A percentile compares a stretch with the other conserved stretches of the same genome.
These are phyloP conservation scores for Immersiella caudata DNA, from an alignment of 495 filamentous ascomycete species.

Conservation along the genomic window DNA sequence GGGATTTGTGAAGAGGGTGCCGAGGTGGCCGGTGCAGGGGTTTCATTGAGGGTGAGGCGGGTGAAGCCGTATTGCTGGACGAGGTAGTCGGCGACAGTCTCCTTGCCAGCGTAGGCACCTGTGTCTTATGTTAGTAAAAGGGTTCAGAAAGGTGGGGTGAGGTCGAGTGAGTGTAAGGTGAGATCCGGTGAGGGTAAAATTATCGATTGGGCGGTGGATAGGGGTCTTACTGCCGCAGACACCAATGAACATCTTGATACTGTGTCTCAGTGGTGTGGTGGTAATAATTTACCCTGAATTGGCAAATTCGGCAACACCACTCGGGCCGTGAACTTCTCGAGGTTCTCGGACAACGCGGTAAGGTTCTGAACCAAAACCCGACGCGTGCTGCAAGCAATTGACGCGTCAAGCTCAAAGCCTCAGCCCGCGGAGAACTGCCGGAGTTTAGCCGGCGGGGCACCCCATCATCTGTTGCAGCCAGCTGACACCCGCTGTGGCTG, in stretches of 20 bases:
- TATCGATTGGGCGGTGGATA: constrained; percentile 5
- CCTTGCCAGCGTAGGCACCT: constrained; percentile 92
- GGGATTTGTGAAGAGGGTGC: constrained; percentile 17
- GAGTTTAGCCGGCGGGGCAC: constrained; percentile 30
- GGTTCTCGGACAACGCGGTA: neutral
- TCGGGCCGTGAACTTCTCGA: neutral
- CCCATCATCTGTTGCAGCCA: neutral
- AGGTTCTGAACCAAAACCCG: neutral
- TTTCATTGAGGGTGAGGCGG: constrained; percentile 40
- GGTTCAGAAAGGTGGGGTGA: constrained; percentile 8
- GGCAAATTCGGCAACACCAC: neutral
- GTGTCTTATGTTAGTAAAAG: constrained; percentile 27
- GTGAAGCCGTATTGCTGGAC: constrained; percentile 75
- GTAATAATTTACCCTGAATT: too few relatives aligned
- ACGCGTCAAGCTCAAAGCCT: constrained; percentile 21
- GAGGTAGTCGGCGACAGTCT: constrained; percentile 81
- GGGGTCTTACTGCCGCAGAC: constrained; percentile 77
- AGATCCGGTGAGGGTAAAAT: neutral
- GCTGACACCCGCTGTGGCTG: neutral
- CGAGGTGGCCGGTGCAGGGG: neutral
- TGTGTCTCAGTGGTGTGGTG: neutral
- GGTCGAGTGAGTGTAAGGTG: neutral
- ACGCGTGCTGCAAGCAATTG: constrained; percentile 32
- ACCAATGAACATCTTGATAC: constrained; percentile 79
- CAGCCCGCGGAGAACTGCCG: constrained; percentile 1